Evolutionary conservation across 441 rosid species (phyloP), one percentile per base, ranked within the genome.

Genomic region (Populus hybrid): DNA sequence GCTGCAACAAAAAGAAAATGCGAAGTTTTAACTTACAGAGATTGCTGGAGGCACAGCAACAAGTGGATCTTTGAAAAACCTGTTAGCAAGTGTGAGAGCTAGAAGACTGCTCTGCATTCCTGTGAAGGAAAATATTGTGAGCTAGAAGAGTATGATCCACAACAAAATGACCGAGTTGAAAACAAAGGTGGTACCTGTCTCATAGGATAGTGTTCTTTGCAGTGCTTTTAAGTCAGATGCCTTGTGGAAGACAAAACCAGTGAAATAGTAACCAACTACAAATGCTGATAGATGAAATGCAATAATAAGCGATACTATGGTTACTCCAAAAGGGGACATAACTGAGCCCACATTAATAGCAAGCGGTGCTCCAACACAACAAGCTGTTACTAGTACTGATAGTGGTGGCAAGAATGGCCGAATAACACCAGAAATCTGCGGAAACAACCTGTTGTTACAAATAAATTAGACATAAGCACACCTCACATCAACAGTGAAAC

Each of bases 81-180:
- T 91, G 72, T 92, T 94, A 0, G 98, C 98, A 9, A 94, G 92
- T 26, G 98, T 90, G 28, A 94, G 89, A 71, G 95, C 98, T 12
- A 94, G 86, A 79, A 93, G 98, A 88, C 98, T 93, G 88, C 98
- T 94, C 76, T 94, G 97, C 98, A 94, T 94, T 76, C 92, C 95
- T 89, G 84, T 74, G 78, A 79, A 76, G 14, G 36, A 81, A 30
- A 76, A 59, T 19, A 28, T 46, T 24, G 64, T 74, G 26, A 82
- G 83, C 32, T 18, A 67, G 59, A 73, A 38, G 14, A 36, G 72
- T 71, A 24, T 30, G 32, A 42, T 23, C 7, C 23, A 18, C 2
- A 18, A 30, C 24, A 70, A 77, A 38, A 50, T 46, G 26, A 72
- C 70, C 71, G 3, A 11, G 24, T 35, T 42, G 32, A 70, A 68